These are phyloP conservation scores for Lactarius sp. DNA, from an alignment of 768 basidiomycete genomes.

Conservation along the genomic window DNA sequence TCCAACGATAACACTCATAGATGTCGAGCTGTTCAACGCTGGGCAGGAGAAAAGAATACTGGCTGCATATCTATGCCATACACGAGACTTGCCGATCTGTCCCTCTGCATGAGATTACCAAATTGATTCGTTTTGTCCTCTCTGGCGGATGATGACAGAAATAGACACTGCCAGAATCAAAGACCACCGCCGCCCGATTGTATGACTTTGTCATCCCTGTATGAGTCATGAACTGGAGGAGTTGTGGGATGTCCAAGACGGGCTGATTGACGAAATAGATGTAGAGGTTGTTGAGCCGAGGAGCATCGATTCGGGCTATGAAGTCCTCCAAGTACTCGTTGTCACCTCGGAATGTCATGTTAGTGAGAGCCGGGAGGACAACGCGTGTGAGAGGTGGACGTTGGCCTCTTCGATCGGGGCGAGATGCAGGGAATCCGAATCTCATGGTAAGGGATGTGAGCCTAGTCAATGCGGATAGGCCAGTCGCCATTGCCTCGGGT, in stretches of 20 bases:
- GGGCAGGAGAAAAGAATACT: not conserved
- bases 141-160: too few relatives aligned
- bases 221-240: not conserved
- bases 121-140: too few relatives aligned
- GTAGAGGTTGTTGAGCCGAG: not conserved
- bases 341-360: not conserved
- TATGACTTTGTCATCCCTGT: not conserved
- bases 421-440: not conserved
- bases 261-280: not conserved
- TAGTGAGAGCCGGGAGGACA: not conserved
- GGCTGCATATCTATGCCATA: not conserved
- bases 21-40: not conserved
- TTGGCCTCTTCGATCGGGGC: not conserved
- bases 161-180: too few relatives aligned
- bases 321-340: slow-evolving; percentile 11
- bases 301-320: not conserved
- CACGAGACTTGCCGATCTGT: not conserved
- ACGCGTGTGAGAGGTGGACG: too few relatives aligned
- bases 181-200: not conserved
- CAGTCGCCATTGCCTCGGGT: too few relatives aligned
- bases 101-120: not conserved
- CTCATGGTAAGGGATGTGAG: not conserved
- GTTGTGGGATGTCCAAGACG: not conserved
- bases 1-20: fast-evolving
- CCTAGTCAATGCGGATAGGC: too few relatives aligned